Conservation (phyloP, 371 early-diverging fungal genomes). For the Basidiobolus meristosporus region DNA sequence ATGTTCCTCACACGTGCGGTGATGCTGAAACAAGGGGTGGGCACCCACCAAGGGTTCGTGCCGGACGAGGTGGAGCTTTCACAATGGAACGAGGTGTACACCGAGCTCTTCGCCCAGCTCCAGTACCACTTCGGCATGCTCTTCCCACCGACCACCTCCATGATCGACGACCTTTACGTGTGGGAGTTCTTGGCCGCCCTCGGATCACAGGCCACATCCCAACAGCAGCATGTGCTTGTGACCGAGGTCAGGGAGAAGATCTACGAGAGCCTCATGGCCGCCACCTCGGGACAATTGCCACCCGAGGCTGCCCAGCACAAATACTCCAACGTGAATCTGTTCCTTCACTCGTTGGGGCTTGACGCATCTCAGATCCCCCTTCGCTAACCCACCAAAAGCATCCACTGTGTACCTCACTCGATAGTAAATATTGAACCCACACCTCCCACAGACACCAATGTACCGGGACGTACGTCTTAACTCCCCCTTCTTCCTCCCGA, state of each 20-base stretch:
- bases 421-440: no score
- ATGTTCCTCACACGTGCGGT: slow-evolving; percentile 80
- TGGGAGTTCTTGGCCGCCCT: slow-evolving; percentile 96
- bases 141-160: slow-evolving; percentile 45
- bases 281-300: slow-evolving; percentile 28
- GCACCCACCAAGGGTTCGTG: slow-evolving; percentile 25
- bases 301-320: slow-evolving; percentile 38
- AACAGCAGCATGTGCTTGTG: slow-evolving; percentile 82
- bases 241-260: slow-evolving; percentile 82
- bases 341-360: slow-evolving; percentile 84
- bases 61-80: slow-evolving; percentile 30
- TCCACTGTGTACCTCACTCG: no score
- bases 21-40: slow-evolving; percentile 57
- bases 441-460: no score
- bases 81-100: slow-evolving; percentile 43
- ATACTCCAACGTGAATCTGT: slow-evolving; percentile 78
- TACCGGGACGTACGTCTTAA: no score
- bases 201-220: slow-evolving; percentile 80
- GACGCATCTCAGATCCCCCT: slow-evolving; percentile 63
- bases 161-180: slow-evolving; percentile 75
- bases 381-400: no score
- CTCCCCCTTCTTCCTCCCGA: no score
- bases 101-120: slow-evolving; percentile 49
- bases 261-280: slow-evolving; percentile 52
- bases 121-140: slow-evolving; percentile 54